Conservation (phyloP, 495 filamentous ascomycete genomes). For the Aspergillus panamensis region DNA sequence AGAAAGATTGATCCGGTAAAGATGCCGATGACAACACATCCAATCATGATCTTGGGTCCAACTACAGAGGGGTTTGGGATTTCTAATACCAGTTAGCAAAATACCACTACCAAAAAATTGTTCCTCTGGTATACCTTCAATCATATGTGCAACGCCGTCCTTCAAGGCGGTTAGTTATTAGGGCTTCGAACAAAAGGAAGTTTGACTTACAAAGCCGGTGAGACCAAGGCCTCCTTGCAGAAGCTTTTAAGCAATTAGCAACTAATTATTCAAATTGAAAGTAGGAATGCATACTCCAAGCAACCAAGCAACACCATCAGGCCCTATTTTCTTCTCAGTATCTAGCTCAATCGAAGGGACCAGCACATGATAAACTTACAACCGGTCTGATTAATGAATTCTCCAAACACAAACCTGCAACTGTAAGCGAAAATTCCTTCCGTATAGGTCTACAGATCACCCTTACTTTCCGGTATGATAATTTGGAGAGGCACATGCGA, state of each 20-base stretch:
- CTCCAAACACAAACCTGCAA: constrained; percentile 55
- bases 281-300: constrained; percentile 44
- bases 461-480: constrained; percentile 60
- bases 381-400: constrained; percentile 58
- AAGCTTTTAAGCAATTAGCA: constrained; percentile 35
- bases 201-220: constrained; percentile 52
- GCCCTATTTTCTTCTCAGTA: constrained; percentile 39
- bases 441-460: constrained; percentile 32
- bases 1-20: constrained; percentile 68
- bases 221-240: constrained; percentile 60
- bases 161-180: constrained; percentile 25
- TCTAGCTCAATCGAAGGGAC: background rate
- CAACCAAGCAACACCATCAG: constrained; percentile 62
- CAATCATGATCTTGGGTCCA: constrained; percentile 71
- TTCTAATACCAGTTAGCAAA: constrained; percentile 37
- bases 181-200: background rate
- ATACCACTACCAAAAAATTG: background rate
- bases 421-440: constrained; percentile 32
- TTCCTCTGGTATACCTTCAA: constrained; percentile 33
- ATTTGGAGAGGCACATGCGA: constrained; percentile 58
- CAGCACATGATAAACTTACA: constrained; percentile 32
- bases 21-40: constrained; percentile 64
- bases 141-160: constrained; percentile 54
- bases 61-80: constrained; percentile 64
- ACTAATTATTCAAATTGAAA: background rate